A percentile compares a stretch with the other conserved stretches of the same genome.
These are phyloP conservation scores for Trypethelium eluteriae DNA, from an alignment of 495 filamentous ascomycete genomes.

Conservation along the genomic window DNA sequence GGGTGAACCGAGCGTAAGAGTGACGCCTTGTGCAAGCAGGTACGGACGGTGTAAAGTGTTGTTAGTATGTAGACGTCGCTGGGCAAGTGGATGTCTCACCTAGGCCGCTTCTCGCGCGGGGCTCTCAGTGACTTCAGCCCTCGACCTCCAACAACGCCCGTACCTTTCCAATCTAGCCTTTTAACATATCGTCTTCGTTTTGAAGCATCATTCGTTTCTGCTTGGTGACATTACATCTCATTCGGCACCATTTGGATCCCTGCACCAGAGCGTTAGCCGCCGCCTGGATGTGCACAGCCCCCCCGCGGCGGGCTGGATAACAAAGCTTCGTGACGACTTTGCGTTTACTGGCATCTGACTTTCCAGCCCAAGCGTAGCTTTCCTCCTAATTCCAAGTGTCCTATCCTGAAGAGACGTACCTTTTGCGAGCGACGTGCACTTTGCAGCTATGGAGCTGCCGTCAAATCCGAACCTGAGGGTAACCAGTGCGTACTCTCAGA, in stretches of 20 bases:
- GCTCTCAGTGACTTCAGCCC: not conserved
- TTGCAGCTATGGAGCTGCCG: constrained; percentile 32
- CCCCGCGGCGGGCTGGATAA: not conserved
- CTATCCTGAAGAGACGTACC: not conserved
- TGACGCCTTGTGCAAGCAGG: not conserved
- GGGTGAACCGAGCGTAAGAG: too few species aligned
- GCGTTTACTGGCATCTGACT: not conserved
- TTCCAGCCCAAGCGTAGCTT: not conserved
- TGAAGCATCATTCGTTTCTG: not conserved
- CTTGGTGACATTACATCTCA: not conserved
- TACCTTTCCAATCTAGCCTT: not conserved
- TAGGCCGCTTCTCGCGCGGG: not conserved
- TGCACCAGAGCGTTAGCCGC: not conserved
- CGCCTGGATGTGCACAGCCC: constrained; percentile 5
- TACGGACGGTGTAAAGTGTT: not conserved
- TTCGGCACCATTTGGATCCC: not conserved
- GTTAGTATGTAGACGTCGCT: not conserved
- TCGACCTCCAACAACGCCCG: constrained; percentile 8
- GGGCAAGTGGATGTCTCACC: not conserved
- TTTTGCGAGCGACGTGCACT: not conserved
- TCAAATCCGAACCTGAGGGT: constrained; percentile 55
- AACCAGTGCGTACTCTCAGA: constrained; percentile 46
- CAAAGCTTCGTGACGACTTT: constrained; percentile 1
- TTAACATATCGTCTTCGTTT: not conserved
- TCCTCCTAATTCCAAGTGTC: not conserved